A percentile compares a stretch with the other conserved stretches of the same genome.
phyloP scores from a whole-genome alignment of 2,329 filamentous ascomycete species.

The Metarhizium rileyi region DNA sequence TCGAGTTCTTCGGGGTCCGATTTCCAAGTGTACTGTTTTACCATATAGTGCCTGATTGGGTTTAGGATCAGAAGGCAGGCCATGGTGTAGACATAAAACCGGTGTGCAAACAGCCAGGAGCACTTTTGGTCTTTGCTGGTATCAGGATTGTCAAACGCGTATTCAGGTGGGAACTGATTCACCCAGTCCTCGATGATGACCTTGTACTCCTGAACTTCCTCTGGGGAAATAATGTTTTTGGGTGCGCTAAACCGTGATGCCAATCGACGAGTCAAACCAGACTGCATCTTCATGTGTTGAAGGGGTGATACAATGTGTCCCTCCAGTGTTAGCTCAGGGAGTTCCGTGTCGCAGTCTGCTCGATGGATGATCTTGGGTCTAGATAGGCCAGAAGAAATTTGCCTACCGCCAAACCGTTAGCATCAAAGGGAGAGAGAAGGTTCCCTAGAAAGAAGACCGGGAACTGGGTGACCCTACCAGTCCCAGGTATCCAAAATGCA shows the following conservation, averaged over 20 bases:
- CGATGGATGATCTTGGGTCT: slow-evolving; percentile 21
- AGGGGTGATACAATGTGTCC: slow-evolving; percentile 17
- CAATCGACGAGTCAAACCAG: slow-evolving; percentile 14
- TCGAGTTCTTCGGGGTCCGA: slow-evolving; percentile 21
- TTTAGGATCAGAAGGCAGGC: slow-evolving; percentile 36
- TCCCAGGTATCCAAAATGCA: slow-evolving; percentile 24
- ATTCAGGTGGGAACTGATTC: slow-evolving; percentile 29
- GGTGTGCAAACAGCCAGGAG: slow-evolving; percentile 34
- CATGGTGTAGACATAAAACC: slow-evolving; percentile 34
- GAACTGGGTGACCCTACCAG: slow-evolving; percentile 15
- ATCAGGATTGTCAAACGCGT: slow-evolving; percentile 29
- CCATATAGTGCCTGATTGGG: slow-evolving; percentile 36
- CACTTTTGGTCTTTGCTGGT: slow-evolving; percentile 27
- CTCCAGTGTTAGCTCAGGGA: slow-evolving; percentile 21
- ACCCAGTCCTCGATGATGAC: slow-evolving; percentile 30
- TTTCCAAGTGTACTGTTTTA: slow-evolving; percentile 20
- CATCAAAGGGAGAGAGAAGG: not conserved
- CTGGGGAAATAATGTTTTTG: slow-evolving; percentile 15
- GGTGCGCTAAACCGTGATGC: slow-evolving; percentile 16
- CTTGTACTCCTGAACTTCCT: slow-evolving; percentile 19
- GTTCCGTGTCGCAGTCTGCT: slow-evolving; percentile 15
- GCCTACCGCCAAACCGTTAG: slow-evolving; percentile 13
- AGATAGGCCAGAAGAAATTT: slow-evolving; percentile 23
- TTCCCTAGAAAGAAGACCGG: no score
- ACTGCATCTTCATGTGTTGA: slow-evolving; percentile 22